Percentiles rank a stretch among this genome's conserved stretches.
These are phyloP conservation scores for Cnidoscolus chayamansa DNA, from an alignment of 441 rosid species.

Conservation along the genomic window DNA sequence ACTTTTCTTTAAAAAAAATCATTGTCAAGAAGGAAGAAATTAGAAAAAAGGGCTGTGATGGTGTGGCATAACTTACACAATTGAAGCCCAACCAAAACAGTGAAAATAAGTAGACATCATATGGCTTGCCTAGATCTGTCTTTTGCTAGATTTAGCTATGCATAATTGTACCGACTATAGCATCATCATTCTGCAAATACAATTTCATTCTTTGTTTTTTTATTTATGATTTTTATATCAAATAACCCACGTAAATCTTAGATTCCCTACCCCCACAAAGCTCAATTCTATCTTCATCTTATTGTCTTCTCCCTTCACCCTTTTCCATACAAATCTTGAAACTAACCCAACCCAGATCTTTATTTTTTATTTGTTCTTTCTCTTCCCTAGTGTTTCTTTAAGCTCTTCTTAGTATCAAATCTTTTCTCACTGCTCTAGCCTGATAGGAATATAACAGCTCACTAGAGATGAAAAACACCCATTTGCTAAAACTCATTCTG, in stretches of 20 bases:
- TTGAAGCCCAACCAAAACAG: slow-evolving; percentile 1
- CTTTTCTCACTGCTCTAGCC: background rate
- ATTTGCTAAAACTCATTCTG: slow-evolving; percentile 45
- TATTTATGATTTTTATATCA: background rate
- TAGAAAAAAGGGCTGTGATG: background rate
- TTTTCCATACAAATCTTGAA: slow-evolving; percentile 11
- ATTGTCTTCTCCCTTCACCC: slow-evolving; percentile 24
- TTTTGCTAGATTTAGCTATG: slow-evolving; percentile 4
- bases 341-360: slow-evolving; percentile 27
- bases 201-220: too few relatives aligned
- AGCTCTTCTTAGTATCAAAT: too few relatives aligned
- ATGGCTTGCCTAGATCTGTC: slow-evolving; percentile 22
- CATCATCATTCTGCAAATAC: background rate
- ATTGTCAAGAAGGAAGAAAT: background rate
- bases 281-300: slow-evolving; percentile 32
- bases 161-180: slow-evolving; percentile 6
- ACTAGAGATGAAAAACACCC: slow-evolving; percentile 44
- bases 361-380: slow-evolving; percentile 3
- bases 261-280: slow-evolving; percentile 22
- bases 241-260: slow-evolving; percentile 16
- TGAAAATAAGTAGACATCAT: slow-evolving; percentile 17
- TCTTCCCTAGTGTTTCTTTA: background rate
- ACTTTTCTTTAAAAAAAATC: background rate
- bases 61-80: background rate
- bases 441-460: background rate